Evolutionary conservation across 768 basidiomycete genomes (phyloP).

Genomic region (Fistulinella prunicolor): DNA sequence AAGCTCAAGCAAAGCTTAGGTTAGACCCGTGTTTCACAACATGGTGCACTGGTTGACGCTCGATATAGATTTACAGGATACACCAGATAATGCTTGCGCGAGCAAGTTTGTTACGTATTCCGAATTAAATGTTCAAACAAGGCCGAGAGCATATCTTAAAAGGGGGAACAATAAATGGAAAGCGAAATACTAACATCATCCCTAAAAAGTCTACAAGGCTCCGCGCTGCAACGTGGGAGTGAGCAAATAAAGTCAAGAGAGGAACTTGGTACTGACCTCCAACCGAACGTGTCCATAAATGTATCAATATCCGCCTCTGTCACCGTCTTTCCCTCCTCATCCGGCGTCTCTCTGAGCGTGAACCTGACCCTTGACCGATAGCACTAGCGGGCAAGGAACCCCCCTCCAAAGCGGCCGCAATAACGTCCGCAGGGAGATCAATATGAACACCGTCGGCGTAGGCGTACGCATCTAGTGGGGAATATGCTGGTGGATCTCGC

Average conservation of each 20-base stretch:
- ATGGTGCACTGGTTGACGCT: conserved; percentile 7
- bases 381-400: conserved; percentile 56
- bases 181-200: conserved; percentile 25
- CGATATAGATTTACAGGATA: conserved; percentile 20
- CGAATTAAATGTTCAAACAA: conserved; percentile 26
- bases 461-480: conserved; percentile 80
- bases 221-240: conserved; percentile 11
- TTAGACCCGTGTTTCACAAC: background rate
- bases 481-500: conserved; percentile 82
- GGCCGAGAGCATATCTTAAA: conserved; percentile 13
- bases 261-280: conserved; percentile 13
- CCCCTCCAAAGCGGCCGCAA: conserved; percentile 84
- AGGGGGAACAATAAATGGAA: conserved; percentile 17
- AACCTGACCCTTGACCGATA: conserved; percentile 47
- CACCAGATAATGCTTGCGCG: conserved; percentile 9
- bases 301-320: conserved; percentile 4
- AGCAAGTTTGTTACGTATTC: conserved; percentile 22
- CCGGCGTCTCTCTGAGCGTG: conserved; percentile 56
- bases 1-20: conserved; percentile 18
- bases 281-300: background rate
- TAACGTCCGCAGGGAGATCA: conserved; percentile 89
- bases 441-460: conserved; percentile 90
- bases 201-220: conserved; percentile 20
- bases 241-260: background rate
- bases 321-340: conserved; percentile 48